phyloP scores from a whole-genome alignment of 257 asterid genomes.

The Forsythia viridissima region DNA sequence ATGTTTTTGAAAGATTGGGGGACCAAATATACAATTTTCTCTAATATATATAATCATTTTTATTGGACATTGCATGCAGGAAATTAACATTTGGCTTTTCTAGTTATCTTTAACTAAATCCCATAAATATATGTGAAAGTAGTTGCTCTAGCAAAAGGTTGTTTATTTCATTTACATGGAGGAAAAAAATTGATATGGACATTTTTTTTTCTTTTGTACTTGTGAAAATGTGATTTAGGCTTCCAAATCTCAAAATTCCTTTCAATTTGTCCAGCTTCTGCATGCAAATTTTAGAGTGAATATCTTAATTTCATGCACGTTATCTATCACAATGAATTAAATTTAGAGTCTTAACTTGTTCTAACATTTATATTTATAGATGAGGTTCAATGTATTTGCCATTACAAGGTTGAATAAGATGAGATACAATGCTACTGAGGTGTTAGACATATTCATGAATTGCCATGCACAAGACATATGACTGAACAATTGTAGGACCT shows the following conservation, averaged over 20 bases:
- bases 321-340: not conserved
- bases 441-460: constrained; percentile 78
- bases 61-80: no score
- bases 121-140: no score
- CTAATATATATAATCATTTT: no score
- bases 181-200: no score
- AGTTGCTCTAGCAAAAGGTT: no score
- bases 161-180: no score
- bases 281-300: not conserved
- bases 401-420: constrained; percentile 81
- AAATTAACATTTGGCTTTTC: no score
- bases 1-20: no score
- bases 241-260: not conserved
- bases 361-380: constrained; percentile 31
- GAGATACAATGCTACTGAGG: constrained; percentile 98
- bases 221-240: not conserved
- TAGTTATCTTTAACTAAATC: no score
- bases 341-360: constrained; percentile 3
- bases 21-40: no score
- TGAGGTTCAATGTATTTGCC: constrained; percentile 86
- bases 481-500: constrained; percentile 90
- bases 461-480: constrained; percentile 94
- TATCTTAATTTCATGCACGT: not conserved
- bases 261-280: not conserved
- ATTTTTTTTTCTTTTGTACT: not conserved